Conservation (phyloP, 148 eudicot species). For the Pharnaceum exiguum region DNA sequence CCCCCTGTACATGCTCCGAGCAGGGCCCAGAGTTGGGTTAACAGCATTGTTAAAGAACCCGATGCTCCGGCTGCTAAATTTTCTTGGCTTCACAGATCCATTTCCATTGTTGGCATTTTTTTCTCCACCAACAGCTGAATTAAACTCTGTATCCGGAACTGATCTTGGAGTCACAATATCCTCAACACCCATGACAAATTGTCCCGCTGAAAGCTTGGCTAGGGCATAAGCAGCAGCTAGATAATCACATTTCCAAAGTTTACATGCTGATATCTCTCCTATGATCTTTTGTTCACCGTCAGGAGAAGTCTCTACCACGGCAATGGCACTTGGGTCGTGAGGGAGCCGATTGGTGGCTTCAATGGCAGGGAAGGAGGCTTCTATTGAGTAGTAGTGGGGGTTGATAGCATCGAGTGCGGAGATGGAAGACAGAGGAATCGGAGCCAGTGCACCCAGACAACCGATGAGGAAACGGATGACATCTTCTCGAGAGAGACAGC, state of each 20-base stretch:
- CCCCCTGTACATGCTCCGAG: slow-evolving; percentile 85
- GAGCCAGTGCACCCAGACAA: slow-evolving; percentile 96
- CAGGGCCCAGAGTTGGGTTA: slow-evolving; percentile 34
- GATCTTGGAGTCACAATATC: slow-evolving; percentile 43
- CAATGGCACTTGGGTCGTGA: slow-evolving; percentile 77
- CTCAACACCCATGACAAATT: slow-evolving; percentile 97
- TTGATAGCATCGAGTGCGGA: slow-evolving; percentile 63
- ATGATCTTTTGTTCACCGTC: slow-evolving; percentile 63
- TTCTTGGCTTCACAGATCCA: slow-evolving; percentile 39
- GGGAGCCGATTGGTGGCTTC: slow-evolving; percentile 48
- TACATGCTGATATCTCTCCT: slow-evolving; percentile 85
- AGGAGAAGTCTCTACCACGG: slow-evolving; percentile 59
- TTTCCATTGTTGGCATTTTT: slow-evolving; percentile 16
- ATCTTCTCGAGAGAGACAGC: slow-evolving; percentile 93
- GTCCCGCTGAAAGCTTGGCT: slow-evolving; percentile 83
- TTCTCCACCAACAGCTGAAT: slow-evolving; percentile 29
- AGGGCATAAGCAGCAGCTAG: slow-evolving; percentile 85
- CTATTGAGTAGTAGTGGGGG: slow-evolving; percentile 48
- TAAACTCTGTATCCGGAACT: slow-evolving; percentile 27
- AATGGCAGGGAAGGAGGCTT: slow-evolving; percentile 59
- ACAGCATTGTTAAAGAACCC: slow-evolving; percentile 62
- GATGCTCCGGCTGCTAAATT: slow-evolving; percentile 71
- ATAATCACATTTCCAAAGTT: slow-evolving; percentile 88
- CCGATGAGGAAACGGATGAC: slow-evolving; percentile 86
- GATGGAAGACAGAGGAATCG: slow-evolving; percentile 84